phyloP scores from a whole-genome alignment of 1,139 yeast species.

The Yamadazyma diddensiae region DNA sequence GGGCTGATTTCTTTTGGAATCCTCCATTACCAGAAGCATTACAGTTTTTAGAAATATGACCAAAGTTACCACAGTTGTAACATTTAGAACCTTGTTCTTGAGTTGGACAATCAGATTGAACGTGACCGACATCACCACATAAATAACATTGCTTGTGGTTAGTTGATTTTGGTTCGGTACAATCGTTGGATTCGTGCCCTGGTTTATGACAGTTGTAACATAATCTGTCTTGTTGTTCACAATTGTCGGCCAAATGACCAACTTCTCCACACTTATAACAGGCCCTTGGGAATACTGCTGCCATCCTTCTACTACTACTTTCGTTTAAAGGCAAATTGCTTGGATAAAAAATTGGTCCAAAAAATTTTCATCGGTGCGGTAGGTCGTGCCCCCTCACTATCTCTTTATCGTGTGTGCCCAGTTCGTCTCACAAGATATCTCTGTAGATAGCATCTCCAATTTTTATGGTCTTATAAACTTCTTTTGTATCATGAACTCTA shows the following conservation, averaged over 20 bases:
- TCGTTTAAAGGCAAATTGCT: background rate
- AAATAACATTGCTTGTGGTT: constrained; percentile 86
- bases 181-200: constrained; percentile 85
- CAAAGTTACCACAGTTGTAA: constrained; percentile 66
- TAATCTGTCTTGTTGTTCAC: constrained; percentile 77
- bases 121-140: constrained; percentile 74
- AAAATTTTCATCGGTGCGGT: no score
- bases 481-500: constrained; percentile 82
- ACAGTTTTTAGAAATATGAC: constrained; percentile 82
- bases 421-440: no score
- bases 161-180: constrained; percentile 84
- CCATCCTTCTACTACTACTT: constrained; percentile 42
- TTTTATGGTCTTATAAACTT: constrained; percentile 58
- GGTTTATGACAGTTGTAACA: constrained; percentile 93
- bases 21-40: constrained; percentile 29
- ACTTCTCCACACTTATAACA: constrained; percentile 92
- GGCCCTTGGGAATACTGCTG: constrained; percentile 75
- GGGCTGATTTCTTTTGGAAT: constrained; percentile 19
- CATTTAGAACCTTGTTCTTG: constrained; percentile 50
- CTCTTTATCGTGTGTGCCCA: no score
- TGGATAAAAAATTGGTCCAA: no score
- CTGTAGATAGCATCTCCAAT: constrained; percentile 80
- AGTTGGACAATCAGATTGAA: constrained; percentile 64
- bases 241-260: constrained; percentile 88
- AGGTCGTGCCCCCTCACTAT: constrained; percentile 1